Evolutionary conservation across 2,329 filamentous ascomycete genomes (phyloP), one percentile per base, ranked within the genome.

Genomic region (Incumbomyces lentus): DNA sequence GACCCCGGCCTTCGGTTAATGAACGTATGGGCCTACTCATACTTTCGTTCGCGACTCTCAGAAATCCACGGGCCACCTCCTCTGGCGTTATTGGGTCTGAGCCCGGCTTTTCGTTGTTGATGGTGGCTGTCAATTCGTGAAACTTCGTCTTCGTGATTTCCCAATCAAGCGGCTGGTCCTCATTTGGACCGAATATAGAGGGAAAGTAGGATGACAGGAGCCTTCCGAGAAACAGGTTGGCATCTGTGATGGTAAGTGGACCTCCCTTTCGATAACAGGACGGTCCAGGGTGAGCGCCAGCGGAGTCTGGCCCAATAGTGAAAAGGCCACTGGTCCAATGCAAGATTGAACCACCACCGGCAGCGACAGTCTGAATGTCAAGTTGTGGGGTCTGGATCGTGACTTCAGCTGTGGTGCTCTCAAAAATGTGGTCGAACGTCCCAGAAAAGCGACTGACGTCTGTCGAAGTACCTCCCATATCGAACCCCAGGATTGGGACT

Each of bases 311-410:
- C 0, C 89, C 89, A 12, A 95, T 89, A 0, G 90, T 86, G 57
- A 95, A 95, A 0, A 95, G 70, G 0, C 89, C 88, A 53, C 95
- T 94, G 52, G 78, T 80, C 75, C 86, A 95, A 64, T 92, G 92
- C 2, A 95, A 71, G 31, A 68, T 68, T 2, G 68, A 70, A 16
- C 68, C 68, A 52, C 89, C 89, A 39, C 89, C 89, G 2, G 89
- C 89, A 5, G 89, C 89, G 1, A 95, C 89, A 0, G 89, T 95
- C 64, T 95, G 95, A 67, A 95, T 95, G 59, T 95, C 88, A 0
- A 95, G 74, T 59, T 95, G 88, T 0, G 89, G 89, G 1, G 85
- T 89, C 58, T 94, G 88, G 22, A 95, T 92, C 0, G 88, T 90
- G 1, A 95, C 85, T 13, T 89, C 89, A 0, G 89, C 88, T 1